Percentiles rank a stretch among this genome's conserved stretches.
Evolutionary conservation across 1,139 yeast species (phyloP).

Genomic region (Yamadazyma atlantica): DNA sequence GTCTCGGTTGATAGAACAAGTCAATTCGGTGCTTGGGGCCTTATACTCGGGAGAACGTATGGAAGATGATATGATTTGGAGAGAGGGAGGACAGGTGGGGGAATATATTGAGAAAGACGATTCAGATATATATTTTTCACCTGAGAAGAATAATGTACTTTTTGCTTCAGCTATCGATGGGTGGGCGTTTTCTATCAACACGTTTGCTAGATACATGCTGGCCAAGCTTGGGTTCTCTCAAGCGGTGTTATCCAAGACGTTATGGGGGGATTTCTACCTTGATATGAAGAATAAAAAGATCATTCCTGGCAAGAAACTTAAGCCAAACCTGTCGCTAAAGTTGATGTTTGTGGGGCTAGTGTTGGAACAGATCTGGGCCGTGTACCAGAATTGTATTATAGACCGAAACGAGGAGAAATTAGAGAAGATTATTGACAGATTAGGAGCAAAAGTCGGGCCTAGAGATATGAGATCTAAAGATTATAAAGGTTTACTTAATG

Average conservation of each 20-base stretch:
- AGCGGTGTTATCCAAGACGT: constrained; percentile 73
- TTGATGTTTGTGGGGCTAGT: constrained; percentile 88
- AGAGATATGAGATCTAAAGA: constrained; percentile 84
- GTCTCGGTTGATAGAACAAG: constrained; percentile 80
- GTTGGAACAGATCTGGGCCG: constrained; percentile 89
- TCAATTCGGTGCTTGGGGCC: constrained; percentile 91
- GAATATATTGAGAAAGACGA: constrained; percentile 78
- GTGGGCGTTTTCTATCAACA: constrained; percentile 94
- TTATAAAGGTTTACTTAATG: constrained; percentile 56
- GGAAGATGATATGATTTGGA: constrained; percentile 84
- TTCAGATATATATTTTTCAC: constrained; percentile 83
- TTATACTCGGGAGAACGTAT: constrained; percentile 92
- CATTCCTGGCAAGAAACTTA: constrained; percentile 54
- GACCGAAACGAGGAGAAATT: constrained; percentile 70
- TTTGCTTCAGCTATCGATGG: constrained; percentile 96
- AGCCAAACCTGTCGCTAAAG: constrained; percentile 51
- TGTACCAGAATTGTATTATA: constrained; percentile 69
- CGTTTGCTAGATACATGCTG: constrained; percentile 85
- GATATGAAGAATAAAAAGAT: constrained; percentile 91
- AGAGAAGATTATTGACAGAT: constrained; percentile 69
- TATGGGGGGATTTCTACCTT: constrained; percentile 93
- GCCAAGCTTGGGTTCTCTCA: constrained; percentile 83
- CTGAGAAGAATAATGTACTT: constrained; percentile 86
- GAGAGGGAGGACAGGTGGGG: constrained; percentile 59
- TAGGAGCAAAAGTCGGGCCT: constrained; percentile 67